Evolutionary conservation across 768 basidiomycete genomes (phyloP).

Genomic region (Tremella yokohamensis): DNA sequence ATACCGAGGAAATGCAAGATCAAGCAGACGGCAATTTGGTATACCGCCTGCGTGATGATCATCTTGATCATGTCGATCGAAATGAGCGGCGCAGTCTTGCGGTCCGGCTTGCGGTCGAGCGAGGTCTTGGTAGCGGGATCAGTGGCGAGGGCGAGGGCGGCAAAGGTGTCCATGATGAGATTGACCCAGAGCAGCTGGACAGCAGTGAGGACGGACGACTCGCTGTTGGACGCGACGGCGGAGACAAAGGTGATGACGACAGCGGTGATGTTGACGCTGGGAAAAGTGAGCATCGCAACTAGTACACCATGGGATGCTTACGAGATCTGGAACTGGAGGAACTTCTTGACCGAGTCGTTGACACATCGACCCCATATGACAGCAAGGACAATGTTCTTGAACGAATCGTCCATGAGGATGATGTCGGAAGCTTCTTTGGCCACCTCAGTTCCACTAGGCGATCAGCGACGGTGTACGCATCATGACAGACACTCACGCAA

Average conservation of each 20-base stretch:
- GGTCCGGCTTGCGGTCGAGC: conserved; percentile 86
- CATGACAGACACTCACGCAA: conserved; percentile 26
- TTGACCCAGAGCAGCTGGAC: conserved; percentile 99
- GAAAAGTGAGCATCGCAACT: conserved; percentile 49
- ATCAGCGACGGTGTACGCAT: conserved; percentile 61
- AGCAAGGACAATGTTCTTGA: conserved; percentile 90
- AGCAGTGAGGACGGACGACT: conserved; percentile 82
- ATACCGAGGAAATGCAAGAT: conserved; percentile 83
- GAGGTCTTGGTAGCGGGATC: conserved; percentile 76
- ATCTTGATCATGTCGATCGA: conserved; percentile 94
- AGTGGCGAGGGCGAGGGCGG: conserved; percentile 93
- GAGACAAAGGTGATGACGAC: conserved; percentile 90
- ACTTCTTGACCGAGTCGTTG: conserved; percentile 95
- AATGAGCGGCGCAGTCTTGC: conserved; percentile 82
- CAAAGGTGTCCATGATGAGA: conserved; percentile 71
- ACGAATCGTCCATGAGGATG: conserved; percentile 75
- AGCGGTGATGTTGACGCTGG: conserved; percentile 82
- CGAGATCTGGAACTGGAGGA: conserved; percentile 75
- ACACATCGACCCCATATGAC: conserved; percentile 99
- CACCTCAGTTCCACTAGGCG: conserved; percentile 74
- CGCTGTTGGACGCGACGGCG: conserved; percentile 71
- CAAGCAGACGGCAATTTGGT: conserved; percentile 77
- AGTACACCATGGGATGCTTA: conserved; percentile 4
- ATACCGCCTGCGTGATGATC: conserved; percentile 82
- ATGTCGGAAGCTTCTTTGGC: conserved; percentile 99